Base-by-base conservation (phyloP, 2,329 filamentous ascomycete genomes). In the Colletotrichum higginsianum region DNA sequence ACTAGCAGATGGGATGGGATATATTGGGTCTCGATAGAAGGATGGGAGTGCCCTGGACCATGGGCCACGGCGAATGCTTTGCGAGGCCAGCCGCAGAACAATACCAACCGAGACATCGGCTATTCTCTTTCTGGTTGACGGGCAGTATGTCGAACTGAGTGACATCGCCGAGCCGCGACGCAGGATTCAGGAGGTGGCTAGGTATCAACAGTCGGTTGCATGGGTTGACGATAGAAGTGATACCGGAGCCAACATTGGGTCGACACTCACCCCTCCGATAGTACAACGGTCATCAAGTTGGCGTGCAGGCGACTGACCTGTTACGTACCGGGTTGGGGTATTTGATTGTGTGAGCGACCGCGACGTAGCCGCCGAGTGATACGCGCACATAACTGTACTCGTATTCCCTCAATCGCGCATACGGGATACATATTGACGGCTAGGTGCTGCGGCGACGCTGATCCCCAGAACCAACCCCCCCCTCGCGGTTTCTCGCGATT, bases 401-500 rank as follows among this genome's bases (percentile, higher is more conserved):
- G 68, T 71, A 71, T 71, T 55, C 35, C n/a, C 52, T 38, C 53
- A 30, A 42, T 21, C 49, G 40, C 44, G 15, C 2, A 12, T 58
- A 56, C 15, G 21, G 13, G 21, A 60, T 46, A 46, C 21, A 26
- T 53, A n/a, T 26, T 23, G 35, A 57, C 44, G 57, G 57, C 44
- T 50, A 50, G 26, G 64, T n/a, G 64, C 50, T 21, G 35, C 52
- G 50, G 30, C 40, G 47, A 30, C 44, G 63, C n/a, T 23, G 56
- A 71, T 67, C 49, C 21, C 61, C 50, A 67, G 35, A 4, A 30
- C 30, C 30, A 30, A 30, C 44, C 50, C 47, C 40, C 35, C 26
- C 47, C 42, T 26, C 47, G 55, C 62, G 26, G 55, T 46, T 42
- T 61, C 63, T 68, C 46, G 58, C 38, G 38, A 52, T 46, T 47